A percentile compares a stretch with the other conserved stretches of the same genome.
These are phyloP conservation scores for Tricholoma sp. DNA, from an alignment of 768 basidiomycete species.

Conservation along the genomic window DNA sequence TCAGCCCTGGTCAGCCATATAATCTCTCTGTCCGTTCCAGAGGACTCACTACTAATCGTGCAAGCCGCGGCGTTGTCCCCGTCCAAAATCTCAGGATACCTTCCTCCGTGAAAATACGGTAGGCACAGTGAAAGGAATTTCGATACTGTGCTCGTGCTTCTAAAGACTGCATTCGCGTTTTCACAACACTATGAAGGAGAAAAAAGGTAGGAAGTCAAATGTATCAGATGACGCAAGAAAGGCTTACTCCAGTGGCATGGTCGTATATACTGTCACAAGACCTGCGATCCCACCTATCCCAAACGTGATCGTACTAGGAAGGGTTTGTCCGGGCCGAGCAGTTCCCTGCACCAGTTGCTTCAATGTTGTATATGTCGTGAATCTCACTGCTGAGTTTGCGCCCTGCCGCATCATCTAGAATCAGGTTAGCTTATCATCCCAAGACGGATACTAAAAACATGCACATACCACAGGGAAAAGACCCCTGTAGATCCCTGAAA, in stretches of 20 bases:
- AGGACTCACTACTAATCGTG: conserved; percentile 70
- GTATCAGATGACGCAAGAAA: conserved; percentile 16
- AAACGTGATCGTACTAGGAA: conserved; percentile 89
- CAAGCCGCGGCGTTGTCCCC: conserved; percentile 88
- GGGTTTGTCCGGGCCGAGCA: conserved; percentile 72
- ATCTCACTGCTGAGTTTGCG: conserved; percentile 94
- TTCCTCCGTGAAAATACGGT: conserved; percentile 91
- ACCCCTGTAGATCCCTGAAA: conserved; percentile 83
- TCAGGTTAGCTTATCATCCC: neutral
- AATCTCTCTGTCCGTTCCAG: neutral
- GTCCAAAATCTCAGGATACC: conserved; percentile 94
- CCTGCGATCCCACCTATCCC: conserved; percentile 93
- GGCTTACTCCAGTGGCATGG: conserved; percentile 76
- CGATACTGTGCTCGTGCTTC: conserved; percentile 78
- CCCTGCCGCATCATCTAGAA: conserved; percentile 93
- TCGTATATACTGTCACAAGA: conserved; percentile 89
- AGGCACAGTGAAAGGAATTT: conserved; percentile 94
- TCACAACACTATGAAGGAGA: conserved; percentile 66
- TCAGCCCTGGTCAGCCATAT: neutral
- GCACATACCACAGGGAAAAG: conserved; percentile 85
- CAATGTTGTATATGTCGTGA: conserved; percentile 91
- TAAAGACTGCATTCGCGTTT: conserved; percentile 97
- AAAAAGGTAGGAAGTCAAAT: neutral
- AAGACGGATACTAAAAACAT: neutral
- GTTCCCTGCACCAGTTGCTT: conserved; percentile 91